These are phyloP conservation scores for Apiotrichum sp. DNA, from an alignment of 1,284 basidiomycete genomes.

Conservation along the genomic window DNA sequence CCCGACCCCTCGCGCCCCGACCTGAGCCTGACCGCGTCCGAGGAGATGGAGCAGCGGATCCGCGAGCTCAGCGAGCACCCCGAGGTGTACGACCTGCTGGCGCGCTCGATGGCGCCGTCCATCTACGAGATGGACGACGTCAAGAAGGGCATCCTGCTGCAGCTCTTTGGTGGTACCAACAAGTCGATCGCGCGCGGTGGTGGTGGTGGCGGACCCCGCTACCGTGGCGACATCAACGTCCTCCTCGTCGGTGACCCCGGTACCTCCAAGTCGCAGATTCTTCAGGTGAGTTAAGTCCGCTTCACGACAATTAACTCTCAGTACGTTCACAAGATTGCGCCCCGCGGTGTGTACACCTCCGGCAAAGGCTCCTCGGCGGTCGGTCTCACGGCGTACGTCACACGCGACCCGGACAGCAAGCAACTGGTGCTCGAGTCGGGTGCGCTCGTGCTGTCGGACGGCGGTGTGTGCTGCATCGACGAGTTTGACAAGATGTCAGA, in stretches of 20 bases:
- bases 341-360: constrained; percentile 91
- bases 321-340: constrained; percentile 99
- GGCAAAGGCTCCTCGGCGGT: constrained; percentile 98
- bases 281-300: constrained; percentile 57
- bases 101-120: constrained; percentile 81
- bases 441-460: constrained; percentile 91
- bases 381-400: constrained; percentile 96
- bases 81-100: constrained; percentile 81
- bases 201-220: constrained; percentile 89
- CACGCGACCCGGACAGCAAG: constrained; percentile 94
- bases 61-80: constrained; percentile 63
- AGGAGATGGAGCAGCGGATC: constrained; percentile 57
- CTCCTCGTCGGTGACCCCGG: constrained; percentile 96
- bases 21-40: constrained; percentile 46
- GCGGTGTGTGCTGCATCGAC: constrained; percentile 98
- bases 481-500: constrained; percentile 99
- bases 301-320: constrained; percentile 37
- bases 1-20: constrained; percentile 40
- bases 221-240: constrained; percentile 96
- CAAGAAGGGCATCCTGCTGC: constrained; percentile 93
- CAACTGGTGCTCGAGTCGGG: constrained; percentile 94
- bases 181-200: constrained; percentile 89
- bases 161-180: constrained; percentile 95
- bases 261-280: constrained; percentile 92
- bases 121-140: constrained; percentile 99